phyloP scores from a whole-genome alignment of 129 eudicot genomes.

The Flaveria brownii region DNA sequence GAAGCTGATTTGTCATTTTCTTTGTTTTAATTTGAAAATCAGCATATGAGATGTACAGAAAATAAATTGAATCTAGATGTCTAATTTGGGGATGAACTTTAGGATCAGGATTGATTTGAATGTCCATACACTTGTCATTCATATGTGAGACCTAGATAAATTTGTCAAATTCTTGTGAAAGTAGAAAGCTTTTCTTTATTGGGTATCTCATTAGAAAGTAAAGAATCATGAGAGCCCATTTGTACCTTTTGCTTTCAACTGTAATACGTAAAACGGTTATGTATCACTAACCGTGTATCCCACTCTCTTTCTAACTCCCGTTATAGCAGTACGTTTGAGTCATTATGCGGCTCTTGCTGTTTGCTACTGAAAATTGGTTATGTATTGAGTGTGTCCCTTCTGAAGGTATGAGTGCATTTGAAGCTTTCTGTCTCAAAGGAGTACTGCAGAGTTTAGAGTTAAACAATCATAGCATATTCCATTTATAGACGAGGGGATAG shows the following conservation, averaged over 20 bases:
- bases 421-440: background rate
- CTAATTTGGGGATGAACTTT: background rate
- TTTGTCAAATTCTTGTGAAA: background rate
- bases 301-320: too few relatives aligned
- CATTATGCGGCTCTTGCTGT: too few relatives aligned
- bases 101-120: background rate
- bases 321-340: too few relatives aligned
- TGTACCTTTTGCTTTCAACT: too few relatives aligned
- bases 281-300: too few relatives aligned
- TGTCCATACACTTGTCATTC: background rate
- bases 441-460: background rate
- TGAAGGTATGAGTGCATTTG: background rate
- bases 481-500: background rate
- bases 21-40: background rate
- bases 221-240: too few relatives aligned
- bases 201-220: too few relatives aligned
- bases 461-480: background rate
- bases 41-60: background rate
- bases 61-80: background rate
- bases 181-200: background rate
- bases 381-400: too few relatives aligned
- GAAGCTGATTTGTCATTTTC: background rate
- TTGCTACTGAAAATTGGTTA: too few relatives aligned
- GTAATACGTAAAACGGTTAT: too few relatives aligned
- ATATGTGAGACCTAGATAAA: background rate